A percentile compares a stretch with the other conserved stretches of the same genome.
Conservation (phyloP, 257 asterid genomes). For the Solanum dulcamara region DNA sequence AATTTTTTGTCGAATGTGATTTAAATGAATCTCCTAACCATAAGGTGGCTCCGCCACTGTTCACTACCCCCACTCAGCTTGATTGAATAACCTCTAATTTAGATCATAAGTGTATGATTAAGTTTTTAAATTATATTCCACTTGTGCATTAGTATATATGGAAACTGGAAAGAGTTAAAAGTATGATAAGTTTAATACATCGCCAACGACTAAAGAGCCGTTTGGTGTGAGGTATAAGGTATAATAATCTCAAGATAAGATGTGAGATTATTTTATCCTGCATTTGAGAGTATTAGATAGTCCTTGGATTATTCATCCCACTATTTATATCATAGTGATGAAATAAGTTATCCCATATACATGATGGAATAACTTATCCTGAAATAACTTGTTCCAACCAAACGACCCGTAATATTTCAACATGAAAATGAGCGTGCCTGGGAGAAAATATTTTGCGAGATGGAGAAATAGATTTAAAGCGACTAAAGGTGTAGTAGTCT, state of each 20-base stretch:
- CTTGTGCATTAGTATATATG: background rate
- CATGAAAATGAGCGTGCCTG: background rate
- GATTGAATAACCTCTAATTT: background rate
- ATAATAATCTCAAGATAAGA: too few species aligned
- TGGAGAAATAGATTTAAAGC: background rate
- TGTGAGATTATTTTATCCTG: too few species aligned
- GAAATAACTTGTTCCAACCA: too few species aligned
- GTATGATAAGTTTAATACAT: background rate
- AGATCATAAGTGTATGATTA: background rate
- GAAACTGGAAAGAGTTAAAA: background rate
- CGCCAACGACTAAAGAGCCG: background rate
- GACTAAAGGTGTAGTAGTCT: too few species aligned
- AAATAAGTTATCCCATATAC: too few species aligned
- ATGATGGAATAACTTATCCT: too few species aligned
- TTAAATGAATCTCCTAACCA: too few species aligned
- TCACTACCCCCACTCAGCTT: background rate
- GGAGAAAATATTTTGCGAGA: background rate
- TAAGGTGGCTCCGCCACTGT: too few species aligned
- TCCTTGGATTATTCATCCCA: background rate
- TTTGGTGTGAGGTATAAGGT: too few species aligned
- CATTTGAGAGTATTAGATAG: too few species aligned
- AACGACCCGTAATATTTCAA: background rate
- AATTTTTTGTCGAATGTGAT: too few species aligned
- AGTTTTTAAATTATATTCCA: background rate
- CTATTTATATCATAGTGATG: background rate